Evolutionary conservation across 2,329 filamentous ascomycete genomes (phyloP).

Genomic region (Neofusicoccum ribis): DNA sequence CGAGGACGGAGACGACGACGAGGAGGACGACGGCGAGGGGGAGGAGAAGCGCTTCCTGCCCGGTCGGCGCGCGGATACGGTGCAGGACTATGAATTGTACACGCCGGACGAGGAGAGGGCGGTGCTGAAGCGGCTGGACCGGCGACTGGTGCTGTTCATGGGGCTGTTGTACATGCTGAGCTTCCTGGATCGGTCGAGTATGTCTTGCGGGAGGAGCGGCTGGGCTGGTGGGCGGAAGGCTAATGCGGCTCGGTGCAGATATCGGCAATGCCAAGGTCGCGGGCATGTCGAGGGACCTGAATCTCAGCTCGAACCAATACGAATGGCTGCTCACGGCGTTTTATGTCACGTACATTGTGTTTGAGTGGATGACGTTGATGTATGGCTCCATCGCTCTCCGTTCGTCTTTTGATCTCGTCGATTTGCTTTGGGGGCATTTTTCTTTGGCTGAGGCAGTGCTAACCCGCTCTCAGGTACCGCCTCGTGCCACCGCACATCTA

Average conservation of each 20-base stretch:
- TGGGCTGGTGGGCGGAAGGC: not conserved
- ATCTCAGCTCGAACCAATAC: conserved; percentile 57
- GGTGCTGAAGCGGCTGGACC: conserved; percentile 75
- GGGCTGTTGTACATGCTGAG: conserved; percentile 80
- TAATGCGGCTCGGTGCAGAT: conserved; percentile 36
- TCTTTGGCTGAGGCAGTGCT: no score
- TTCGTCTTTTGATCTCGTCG: not conserved
- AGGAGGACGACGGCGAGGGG: conserved; percentile 28
- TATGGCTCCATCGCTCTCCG: conserved; percentile 29
- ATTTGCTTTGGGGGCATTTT: no score
- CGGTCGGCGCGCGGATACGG: conserved; percentile 12
- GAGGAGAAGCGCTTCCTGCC: conserved; percentile 16
- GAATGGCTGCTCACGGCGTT: conserved; percentile 64
- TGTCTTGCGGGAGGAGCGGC: conserved; percentile 16
- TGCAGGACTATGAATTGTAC: conserved; percentile 54
- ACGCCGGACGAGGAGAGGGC: conserved; percentile 69
- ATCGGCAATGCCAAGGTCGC: conserved; percentile 65
- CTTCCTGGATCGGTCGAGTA: conserved; percentile 85
- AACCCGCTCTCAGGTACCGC: conserved; percentile 46
- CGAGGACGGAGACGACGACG: conserved; percentile 20
- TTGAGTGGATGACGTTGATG: conserved; percentile 67
- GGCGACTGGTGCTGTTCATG: conserved; percentile 75
- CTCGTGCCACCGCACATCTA: conserved; percentile 63
- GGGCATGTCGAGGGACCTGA: conserved; percentile 56
- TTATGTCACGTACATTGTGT: conserved; percentile 64